A percentile compares a stretch with the other conserved stretches of the same genome.
Evolutionary conservation across 805 yeast species (phyloP).

Genomic region (Metschnikowia lochheadii): DNA sequence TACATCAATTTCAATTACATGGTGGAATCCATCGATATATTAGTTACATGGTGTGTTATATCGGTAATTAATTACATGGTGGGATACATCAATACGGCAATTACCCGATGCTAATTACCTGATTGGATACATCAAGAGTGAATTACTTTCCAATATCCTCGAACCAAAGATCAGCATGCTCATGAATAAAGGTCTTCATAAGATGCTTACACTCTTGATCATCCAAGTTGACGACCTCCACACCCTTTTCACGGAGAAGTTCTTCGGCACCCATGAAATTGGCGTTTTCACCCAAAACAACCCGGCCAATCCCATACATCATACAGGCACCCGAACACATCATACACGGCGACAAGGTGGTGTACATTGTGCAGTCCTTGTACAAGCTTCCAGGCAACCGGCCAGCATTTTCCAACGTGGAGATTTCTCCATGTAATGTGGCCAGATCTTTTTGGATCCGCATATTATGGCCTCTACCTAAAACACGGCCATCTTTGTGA

Average conservation of each 20-base stretch:
- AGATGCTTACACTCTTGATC: slow-evolving; percentile 60
- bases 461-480: slow-evolving; percentile 89
- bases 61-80: too few relatives aligned
- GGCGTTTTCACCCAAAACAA: slow-evolving; percentile 84
- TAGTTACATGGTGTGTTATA: too few relatives aligned
- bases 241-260: slow-evolving; percentile 60
- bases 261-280: slow-evolving; percentile 84
- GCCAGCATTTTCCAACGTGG: slow-evolving; percentile 87
- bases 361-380: slow-evolving; percentile 84
- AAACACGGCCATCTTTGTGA: slow-evolving; percentile 68
- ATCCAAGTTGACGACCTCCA: slow-evolving; percentile 62
- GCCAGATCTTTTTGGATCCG: slow-evolving; percentile 83
- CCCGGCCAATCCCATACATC: slow-evolving; percentile 81
- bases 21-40: too few relatives aligned
- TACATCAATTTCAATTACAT: too few relatives aligned
- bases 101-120: too few relatives aligned
- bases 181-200: slow-evolving; percentile 74
- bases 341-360: slow-evolving; percentile 87
- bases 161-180: slow-evolving; percentile 73
- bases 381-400: slow-evolving; percentile 76
- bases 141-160: slow-evolving; percentile 66
- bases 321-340: slow-evolving; percentile 96
- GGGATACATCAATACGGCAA: too few relatives aligned
- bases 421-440: slow-evolving; percentile 87
- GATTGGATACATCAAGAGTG: too few relatives aligned